Conservation (phyloP, 2,329 filamentous ascomycete genomes). For the Parasarocladium wereldwijsianum region DNA sequence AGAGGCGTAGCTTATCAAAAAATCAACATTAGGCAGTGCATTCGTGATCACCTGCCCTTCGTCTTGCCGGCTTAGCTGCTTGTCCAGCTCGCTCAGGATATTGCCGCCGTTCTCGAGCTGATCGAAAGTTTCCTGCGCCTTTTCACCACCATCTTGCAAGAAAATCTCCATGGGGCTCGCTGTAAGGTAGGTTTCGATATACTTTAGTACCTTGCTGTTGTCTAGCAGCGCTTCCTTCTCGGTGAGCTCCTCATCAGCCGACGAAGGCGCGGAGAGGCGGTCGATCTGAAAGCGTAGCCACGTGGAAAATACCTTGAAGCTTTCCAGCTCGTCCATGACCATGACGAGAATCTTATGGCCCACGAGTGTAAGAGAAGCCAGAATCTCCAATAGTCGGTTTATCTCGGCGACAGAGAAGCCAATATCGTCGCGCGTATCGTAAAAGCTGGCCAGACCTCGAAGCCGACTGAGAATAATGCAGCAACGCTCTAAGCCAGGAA, state of each 20-base stretch:
- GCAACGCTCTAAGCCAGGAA: conserved; percentile 76
- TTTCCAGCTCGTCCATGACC: conserved; percentile 60
- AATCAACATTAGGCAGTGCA: conserved; percentile 45
- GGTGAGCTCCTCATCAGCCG: conserved; percentile 53
- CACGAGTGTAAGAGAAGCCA: conserved; percentile 62
- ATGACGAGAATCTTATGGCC: conserved; percentile 58
- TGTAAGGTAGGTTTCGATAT: conserved; percentile 58
- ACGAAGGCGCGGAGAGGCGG: conserved; percentile 47
- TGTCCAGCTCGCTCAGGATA: conserved; percentile 32
- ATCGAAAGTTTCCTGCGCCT: conserved; percentile 30
- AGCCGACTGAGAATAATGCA: conserved; percentile 70
- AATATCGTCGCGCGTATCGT: conserved; percentile 50
- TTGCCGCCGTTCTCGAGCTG: conserved; percentile 26
- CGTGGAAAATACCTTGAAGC: conserved; percentile 64
- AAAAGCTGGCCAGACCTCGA: conserved; percentile 68
- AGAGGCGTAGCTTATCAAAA: conserved; percentile 44
- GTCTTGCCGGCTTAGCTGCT: conserved; percentile 32
- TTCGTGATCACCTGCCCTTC: conserved; percentile 29
- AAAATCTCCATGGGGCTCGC: conserved; percentile 51
- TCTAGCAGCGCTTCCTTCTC: conserved; percentile 70
- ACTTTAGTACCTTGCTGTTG: conserved; percentile 55
- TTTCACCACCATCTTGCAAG: conserved; percentile 37
- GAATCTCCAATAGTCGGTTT: conserved; percentile 50
- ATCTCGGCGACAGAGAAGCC: conserved; percentile 52
- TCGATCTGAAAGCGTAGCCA: conserved; percentile 83